Evolutionary conservation across 805 yeast species (phyloP).

Genomic region (Debaryomyces maramus): DNA sequence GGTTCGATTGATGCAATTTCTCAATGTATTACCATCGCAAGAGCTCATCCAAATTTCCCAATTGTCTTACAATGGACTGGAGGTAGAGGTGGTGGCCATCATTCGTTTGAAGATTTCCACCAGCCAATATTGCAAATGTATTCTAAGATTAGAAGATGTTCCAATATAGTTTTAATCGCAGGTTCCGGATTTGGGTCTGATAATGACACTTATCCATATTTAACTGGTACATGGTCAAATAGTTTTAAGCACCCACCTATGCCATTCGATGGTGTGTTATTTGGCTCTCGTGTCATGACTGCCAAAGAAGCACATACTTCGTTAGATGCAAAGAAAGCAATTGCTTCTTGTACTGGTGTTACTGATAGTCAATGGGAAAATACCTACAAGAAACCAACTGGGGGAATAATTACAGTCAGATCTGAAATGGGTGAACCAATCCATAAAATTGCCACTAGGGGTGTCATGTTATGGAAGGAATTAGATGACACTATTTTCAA

Average conservation of each 20-base stretch:
- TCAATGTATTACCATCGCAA: slow-evolving; percentile 86
- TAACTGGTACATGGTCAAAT: slow-evolving; percentile 96
- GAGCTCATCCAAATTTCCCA: slow-evolving; percentile 95
- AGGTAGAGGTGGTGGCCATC: slow-evolving; percentile 99
- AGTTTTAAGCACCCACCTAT: slow-evolving; percentile 89
- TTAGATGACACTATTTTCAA: slow-evolving; percentile 90
- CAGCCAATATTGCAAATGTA: slow-evolving; percentile 96
- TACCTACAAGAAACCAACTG: slow-evolving; percentile 92
- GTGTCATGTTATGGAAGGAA: slow-evolving; percentile 96
- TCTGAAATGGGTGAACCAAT: slow-evolving; percentile 99
- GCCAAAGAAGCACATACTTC: slow-evolving; percentile 96
- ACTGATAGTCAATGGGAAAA: slow-evolving; percentile 87
- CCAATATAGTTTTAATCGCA: slow-evolving; percentile 87
- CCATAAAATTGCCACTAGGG: slow-evolving; percentile 97
- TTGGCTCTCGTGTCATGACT: slow-evolving; percentile 96
- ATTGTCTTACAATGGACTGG: slow-evolving; percentile 99
- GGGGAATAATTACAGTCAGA: slow-evolving; percentile 93
- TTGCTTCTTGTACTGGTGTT: slow-evolving; percentile 89
- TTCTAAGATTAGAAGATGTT: slow-evolving; percentile 85
- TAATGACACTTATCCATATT: slow-evolving; percentile 95
- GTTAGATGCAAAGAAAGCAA: slow-evolving; percentile 88
- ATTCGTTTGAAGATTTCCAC: slow-evolving; percentile 98
- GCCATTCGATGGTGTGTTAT: slow-evolving; percentile 98
- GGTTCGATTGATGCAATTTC: slow-evolving; percentile 93
- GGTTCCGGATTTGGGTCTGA: slow-evolving; percentile 99